Conservation (phyloP, 78 protist genomes). For the Speleostelium caveatum region DNA sequence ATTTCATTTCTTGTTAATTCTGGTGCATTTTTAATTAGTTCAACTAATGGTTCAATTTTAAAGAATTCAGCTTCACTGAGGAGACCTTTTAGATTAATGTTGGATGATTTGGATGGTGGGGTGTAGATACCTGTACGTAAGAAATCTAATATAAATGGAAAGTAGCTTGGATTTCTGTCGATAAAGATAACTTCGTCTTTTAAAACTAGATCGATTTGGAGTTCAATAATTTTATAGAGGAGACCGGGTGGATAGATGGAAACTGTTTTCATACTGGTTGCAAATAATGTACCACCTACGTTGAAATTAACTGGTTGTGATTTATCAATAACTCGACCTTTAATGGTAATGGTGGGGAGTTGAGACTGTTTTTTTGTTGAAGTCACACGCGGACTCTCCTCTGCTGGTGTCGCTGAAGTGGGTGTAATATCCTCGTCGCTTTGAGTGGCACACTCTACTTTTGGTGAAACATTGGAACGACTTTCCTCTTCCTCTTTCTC, state of each 20-base stretch:
- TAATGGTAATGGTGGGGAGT: no score
- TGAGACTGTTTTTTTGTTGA: no score
- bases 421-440: no score
- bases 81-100: conserved; percentile 7
- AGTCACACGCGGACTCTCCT: no score
- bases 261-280: conserved; percentile 18
- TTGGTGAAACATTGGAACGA: no score
- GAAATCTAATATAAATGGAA: conserved; percentile 30
- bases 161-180: conserved; percentile 56
- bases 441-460: no score
- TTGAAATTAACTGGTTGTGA: conserved; percentile 55
- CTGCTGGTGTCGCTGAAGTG: no score
- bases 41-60: neutral
- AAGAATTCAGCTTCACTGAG: conserved; percentile 38
- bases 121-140: conserved; percentile 16
- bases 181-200: conserved; percentile 54
- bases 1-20: conserved; percentile 46
- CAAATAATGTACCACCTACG: conserved; percentile 73
- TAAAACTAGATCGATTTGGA: conserved; percentile 40
- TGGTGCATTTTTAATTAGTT: conserved; percentile 29
- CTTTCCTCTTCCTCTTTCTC: no score
- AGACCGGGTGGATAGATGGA: neutral
- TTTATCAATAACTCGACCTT: conserved; percentile 3
- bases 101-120: neutral
- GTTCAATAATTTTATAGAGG: conserved; percentile 43